Percentiles rank a stretch among this genome's conserved stretches.
Evolutionary conservation across 805 yeast genomes (phyloP).

Genomic region (Starmerella sp.): DNA sequence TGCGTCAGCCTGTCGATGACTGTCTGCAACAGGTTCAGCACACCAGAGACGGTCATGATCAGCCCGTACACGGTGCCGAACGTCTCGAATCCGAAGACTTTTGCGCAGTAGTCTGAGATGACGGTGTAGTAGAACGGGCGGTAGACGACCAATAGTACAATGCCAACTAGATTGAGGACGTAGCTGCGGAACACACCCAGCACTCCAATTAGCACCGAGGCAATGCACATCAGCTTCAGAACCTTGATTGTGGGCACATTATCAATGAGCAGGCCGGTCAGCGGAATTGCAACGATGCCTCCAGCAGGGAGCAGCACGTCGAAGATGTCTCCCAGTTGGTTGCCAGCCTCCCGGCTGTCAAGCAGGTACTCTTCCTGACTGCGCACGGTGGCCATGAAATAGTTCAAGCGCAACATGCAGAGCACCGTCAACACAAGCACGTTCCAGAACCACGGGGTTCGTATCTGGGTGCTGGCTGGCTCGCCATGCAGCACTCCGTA

Average conservation of each 20-base stretch:
- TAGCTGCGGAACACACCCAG: constrained; percentile 49
- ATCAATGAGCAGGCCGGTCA: constrained; percentile 72
- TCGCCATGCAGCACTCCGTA: constrained; percentile 71
- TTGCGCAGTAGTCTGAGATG: constrained; percentile 81
- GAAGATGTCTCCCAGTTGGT: constrained; percentile 56
- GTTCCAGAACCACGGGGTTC: constrained; percentile 62
- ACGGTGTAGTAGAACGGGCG: constrained; percentile 91
- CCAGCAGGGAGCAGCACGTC: constrained; percentile 84
- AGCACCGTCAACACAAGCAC: constrained; percentile 72
- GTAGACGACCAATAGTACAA: constrained; percentile 61
- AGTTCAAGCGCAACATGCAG: constrained; percentile 85
- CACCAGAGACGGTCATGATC: constrained; percentile 69
- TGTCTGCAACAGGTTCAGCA: constrained; percentile 65
- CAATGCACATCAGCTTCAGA: constrained; percentile 36
- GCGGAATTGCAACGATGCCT: constrained; percentile 76
- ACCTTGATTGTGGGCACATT: constrained; percentile 53
- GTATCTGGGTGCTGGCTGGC: constrained; percentile 36
- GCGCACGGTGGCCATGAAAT: constrained; percentile 79
- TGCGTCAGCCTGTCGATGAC: constrained; percentile 62
- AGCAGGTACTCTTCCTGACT: constrained; percentile 71
- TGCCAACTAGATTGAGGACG: constrained; percentile 53
- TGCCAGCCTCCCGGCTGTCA: constrained; percentile 39
- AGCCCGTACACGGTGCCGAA: constrained; percentile 89
- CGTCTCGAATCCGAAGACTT: constrained; percentile 83
- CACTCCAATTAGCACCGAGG: constrained; percentile 57